Evolutionary conservation across 768 basidiomycete species (phyloP).

Genomic region (Royoungia palumana): DNA sequence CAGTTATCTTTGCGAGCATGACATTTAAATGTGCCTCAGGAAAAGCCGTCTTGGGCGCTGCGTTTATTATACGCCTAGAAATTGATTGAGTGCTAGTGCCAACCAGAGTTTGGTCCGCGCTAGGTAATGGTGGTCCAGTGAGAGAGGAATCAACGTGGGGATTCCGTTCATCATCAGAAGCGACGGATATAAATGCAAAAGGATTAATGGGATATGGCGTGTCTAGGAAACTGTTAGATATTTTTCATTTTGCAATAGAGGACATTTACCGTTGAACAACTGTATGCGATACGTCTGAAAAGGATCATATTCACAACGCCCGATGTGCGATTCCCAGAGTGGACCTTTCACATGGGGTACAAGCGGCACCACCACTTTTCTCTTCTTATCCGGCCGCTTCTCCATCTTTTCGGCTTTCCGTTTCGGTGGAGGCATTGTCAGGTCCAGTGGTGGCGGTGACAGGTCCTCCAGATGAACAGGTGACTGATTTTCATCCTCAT

Average conservation of each 20-base stretch:
- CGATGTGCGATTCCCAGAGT: slow-evolving; percentile 69
- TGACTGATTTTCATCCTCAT: slow-evolving; percentile 66
- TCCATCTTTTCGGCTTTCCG: slow-evolving; percentile 57
- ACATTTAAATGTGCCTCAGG: slow-evolving; percentile 62
- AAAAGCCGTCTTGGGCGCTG: slow-evolving; percentile 55
- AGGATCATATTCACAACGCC: slow-evolving; percentile 62
- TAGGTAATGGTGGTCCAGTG: slow-evolving; percentile 46
- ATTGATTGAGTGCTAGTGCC: slow-evolving; percentile 17
- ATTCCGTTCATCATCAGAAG: slow-evolving; percentile 35
- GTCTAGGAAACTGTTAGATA: slow-evolving; percentile 43
- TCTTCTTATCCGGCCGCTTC: slow-evolving; percentile 57
- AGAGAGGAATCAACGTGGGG: slow-evolving; percentile 35
- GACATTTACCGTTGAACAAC: slow-evolving; percentile 74
- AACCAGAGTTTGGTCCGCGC: slow-evolving; percentile 27
- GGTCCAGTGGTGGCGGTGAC: slow-evolving; percentile 30
- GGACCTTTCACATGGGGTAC: slow-evolving; percentile 83
- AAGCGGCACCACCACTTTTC: slow-evolving; percentile 74
- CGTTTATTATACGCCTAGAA: slow-evolving; percentile 25
- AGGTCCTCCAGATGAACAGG: slow-evolving; percentile 40
- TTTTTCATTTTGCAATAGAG: slow-evolving; percentile 3
- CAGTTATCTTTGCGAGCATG: slow-evolving; percentile 60
- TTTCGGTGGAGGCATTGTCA: slow-evolving; percentile 47
- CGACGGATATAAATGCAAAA: slow-evolving; percentile 64
- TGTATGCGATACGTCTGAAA: slow-evolving; percentile 76
- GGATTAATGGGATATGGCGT: slow-evolving; percentile 72